Conservation (phyloP, 768 basidiomycete genomes). For the Multifurca ochricompacta region DNA sequence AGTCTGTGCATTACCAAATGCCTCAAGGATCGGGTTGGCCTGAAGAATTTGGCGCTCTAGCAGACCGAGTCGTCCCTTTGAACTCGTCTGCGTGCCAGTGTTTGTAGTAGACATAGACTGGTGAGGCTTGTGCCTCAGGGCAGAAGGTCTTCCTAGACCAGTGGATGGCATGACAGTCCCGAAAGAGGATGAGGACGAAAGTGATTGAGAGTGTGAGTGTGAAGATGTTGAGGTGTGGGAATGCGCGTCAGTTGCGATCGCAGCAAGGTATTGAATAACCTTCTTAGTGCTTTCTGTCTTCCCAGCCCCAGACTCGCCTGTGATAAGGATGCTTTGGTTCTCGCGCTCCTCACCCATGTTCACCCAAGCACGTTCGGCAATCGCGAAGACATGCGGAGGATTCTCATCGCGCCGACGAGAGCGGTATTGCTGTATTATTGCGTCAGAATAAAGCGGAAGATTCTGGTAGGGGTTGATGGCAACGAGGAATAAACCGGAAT, state of each 20-base stretch:
- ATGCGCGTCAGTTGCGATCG: slow-evolving; percentile 83
- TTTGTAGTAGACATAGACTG: slow-evolving; percentile 40
- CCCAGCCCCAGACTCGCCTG: slow-evolving; percentile 99
- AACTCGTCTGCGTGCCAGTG: slow-evolving; percentile 37
- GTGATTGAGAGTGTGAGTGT: slow-evolving; percentile 60
- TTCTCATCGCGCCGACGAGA: slow-evolving; percentile 84
- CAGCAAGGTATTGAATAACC: slow-evolving; percentile 97
- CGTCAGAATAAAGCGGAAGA: slow-evolving; percentile 84
- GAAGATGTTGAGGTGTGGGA: slow-evolving; percentile 41
- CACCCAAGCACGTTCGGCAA: slow-evolving; percentile 96
- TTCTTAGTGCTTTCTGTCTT: slow-evolving; percentile 99
- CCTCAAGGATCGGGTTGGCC: slow-evolving; percentile 95
- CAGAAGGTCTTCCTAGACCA: slow-evolving; percentile 59
- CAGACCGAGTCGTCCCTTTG: slow-evolving; percentile 74
- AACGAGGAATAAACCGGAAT: slow-evolving; percentile 94
- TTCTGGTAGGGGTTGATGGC: slow-evolving; percentile 96
- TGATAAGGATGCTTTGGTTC: slow-evolving; percentile 96
- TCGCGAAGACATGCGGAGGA: slow-evolving; percentile 93
- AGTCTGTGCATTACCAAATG: slow-evolving; percentile 98
- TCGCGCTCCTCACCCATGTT: slow-evolving; percentile 97
- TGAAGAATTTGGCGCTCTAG: slow-evolving; percentile 95
- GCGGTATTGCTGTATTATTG: slow-evolving; percentile 86
- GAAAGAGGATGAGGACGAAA: slow-evolving; percentile 43
- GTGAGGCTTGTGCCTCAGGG: slow-evolving; percentile 39
- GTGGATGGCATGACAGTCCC: slow-evolving; percentile 49